Evolutionary conservation across 495 filamentous ascomycete species (phyloP).

Genomic region (Neurospora tetraspora): DNA sequence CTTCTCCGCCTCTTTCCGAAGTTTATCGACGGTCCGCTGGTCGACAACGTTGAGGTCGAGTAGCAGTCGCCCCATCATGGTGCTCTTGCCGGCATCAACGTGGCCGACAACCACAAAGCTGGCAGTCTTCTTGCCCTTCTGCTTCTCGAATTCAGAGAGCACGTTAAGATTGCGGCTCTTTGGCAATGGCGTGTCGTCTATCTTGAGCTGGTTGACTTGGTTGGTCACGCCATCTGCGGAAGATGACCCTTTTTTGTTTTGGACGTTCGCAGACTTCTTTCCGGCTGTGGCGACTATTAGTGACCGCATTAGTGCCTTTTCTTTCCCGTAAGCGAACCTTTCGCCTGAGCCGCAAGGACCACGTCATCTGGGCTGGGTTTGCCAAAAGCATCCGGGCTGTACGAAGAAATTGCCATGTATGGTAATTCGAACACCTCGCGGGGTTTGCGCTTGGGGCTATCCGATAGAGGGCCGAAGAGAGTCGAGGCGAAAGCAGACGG

Average conservation of each 20-base stretch:
- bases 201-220: slow-evolving; percentile 48
- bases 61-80: slow-evolving; percentile 90
- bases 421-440: slow-evolving; percentile 40
- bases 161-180: slow-evolving; percentile 86
- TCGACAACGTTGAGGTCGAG: slow-evolving; percentile 82
- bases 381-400: slow-evolving; percentile 55
- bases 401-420: slow-evolving; percentile 33
- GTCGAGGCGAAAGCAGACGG: slow-evolving; percentile 63
- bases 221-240: slow-evolving; percentile 27
- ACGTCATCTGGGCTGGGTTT: slow-evolving; percentile 92
- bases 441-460: slow-evolving; percentile 23
- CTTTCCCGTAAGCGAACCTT: slow-evolving; percentile 59
- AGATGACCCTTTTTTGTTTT: slow-evolving; percentile 24
- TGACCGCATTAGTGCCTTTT: slow-evolving; percentile 28
- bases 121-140: slow-evolving; percentile 65
- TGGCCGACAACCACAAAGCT: slow-evolving; percentile 98
- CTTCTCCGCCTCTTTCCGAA: slow-evolving; percentile 76
- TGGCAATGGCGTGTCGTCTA: slow-evolving; percentile 60
- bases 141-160: slow-evolving; percentile 66
- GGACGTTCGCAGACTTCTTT: slow-evolving; percentile 28
- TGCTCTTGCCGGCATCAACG: slow-evolving; percentile 96
- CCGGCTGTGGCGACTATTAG: slow-evolving; percentile 36
- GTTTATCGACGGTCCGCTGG: slow-evolving; percentile 77
- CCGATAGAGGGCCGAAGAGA: slow-evolving; percentile 44
- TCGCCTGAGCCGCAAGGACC: slow-evolving; percentile 76